Evolutionary conservation across 345 rosid genomes (phyloP).

Genomic region (Gossypium ekmanianum): DNA sequence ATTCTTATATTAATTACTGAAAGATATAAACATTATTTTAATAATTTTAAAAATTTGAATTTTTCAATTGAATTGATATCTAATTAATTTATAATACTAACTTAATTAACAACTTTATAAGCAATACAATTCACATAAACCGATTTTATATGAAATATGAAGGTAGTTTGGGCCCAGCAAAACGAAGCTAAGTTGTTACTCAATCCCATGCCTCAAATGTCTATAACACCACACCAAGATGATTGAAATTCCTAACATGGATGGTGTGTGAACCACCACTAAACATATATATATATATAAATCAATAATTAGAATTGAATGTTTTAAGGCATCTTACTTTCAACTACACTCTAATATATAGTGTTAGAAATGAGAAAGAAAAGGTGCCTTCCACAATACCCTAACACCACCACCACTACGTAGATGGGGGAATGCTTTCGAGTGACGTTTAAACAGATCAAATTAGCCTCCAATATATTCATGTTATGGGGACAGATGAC

Average conservation of each 20-base stretch:
- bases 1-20: too few species aligned
- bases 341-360: neutral
- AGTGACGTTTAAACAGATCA: constrained; percentile 19
- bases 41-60: too few species aligned
- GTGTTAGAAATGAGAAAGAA: neutral
- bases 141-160: neutral
- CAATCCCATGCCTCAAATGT: constrained; percentile 12
- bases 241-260: neutral
- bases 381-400: constrained; percentile 4
- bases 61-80: too few species aligned
- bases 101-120: too few species aligned
- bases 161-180: neutral
- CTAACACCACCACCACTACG: neutral
- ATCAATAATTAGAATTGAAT: neutral
- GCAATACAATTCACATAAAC: neutral
- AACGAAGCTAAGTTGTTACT: neutral
- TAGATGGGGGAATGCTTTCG: constrained; percentile 10
- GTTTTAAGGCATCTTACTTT: constrained; percentile 1
- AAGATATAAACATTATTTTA: too few species aligned
- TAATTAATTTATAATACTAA: too few species aligned
- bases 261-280: neutral
- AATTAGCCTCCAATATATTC: neutral
- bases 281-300: neutral
- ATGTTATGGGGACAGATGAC: constrained; percentile 2
- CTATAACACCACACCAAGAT: neutral